phyloP scores from a whole-genome alignment of 345 rosid genomes.

The Adansonia digitata region DNA sequence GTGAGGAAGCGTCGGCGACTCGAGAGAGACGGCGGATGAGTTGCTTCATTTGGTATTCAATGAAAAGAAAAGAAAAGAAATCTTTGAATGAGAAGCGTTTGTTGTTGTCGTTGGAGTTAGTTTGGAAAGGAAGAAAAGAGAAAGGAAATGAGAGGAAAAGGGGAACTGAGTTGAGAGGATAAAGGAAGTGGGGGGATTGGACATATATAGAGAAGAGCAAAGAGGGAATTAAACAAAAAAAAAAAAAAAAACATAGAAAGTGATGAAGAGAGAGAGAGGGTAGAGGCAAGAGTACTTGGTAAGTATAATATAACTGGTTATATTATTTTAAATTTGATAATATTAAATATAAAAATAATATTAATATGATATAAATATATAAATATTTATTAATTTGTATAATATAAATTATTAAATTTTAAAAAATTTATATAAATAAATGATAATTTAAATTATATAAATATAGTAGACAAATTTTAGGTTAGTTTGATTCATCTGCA shows the following conservation, averaged over 20 bases:
- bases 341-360: too few species aligned
- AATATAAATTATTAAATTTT: too few species aligned
- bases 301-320: neutral
- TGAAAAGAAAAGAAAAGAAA: neutral
- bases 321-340: too few species aligned
- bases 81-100: neutral
- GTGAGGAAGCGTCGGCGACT: slow-evolving; percentile 69
- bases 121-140: neutral
- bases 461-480: too few species aligned
- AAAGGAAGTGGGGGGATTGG: neutral
- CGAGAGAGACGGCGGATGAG: slow-evolving; percentile 84
- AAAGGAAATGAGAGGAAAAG: neutral
- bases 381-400: too few species aligned
- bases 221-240: neutral
- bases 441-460: too few species aligned
- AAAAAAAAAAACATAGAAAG: too few species aligned
- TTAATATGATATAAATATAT: too few species aligned
- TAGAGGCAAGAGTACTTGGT: slow-evolving; percentile 48
- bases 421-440: too few species aligned
- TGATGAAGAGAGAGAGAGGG: slow-evolving; percentile 31
- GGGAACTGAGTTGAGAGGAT: neutral
- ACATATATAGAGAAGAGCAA: slow-evolving; percentile 16
- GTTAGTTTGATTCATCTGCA: too few species aligned
- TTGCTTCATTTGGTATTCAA: slow-evolving; percentile 57
- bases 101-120: neutral